These are phyloP conservation scores for Byssothecium circinans DNA, from an alignment of 2,329 filamentous ascomycete species.

Conservation along the genomic window DNA sequence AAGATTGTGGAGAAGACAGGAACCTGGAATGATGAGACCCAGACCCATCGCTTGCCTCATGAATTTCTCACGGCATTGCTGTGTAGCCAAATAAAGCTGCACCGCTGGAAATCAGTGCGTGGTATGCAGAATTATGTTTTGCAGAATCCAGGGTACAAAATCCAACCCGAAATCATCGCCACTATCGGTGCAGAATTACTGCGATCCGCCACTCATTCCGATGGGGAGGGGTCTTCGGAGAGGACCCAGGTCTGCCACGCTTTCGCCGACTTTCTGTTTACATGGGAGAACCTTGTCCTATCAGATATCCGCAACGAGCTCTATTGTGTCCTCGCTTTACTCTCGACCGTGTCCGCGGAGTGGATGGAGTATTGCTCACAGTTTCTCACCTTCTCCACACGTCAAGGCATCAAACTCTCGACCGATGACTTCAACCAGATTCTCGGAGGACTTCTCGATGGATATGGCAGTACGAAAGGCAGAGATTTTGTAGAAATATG, in stretches of 20 bases:
- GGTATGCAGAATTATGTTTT: slow-evolving; percentile 41
- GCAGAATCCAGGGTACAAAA: slow-evolving; percentile 26
- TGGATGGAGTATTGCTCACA: slow-evolving; percentile 35
- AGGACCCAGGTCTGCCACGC: slow-evolving; percentile 21
- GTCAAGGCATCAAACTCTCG: slow-evolving; percentile 29
- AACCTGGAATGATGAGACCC: slow-evolving; percentile 17
- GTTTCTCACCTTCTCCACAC: slow-evolving; percentile 32
- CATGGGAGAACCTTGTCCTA: slow-evolving; percentile 32
- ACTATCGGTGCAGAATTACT: slow-evolving; percentile 34
- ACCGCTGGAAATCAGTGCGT: slow-evolving; percentile 45
- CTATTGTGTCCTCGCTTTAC: slow-evolving; percentile 35
- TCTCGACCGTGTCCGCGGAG: slow-evolving; percentile 29
- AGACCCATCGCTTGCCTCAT: slow-evolving; percentile 34
- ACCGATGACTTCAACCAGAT: slow-evolving; percentile 54
- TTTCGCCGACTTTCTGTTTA: slow-evolving; percentile 34
- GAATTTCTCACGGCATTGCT: slow-evolving; percentile 44
- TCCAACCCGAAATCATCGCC: slow-evolving; percentile 32
- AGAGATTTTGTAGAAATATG: slow-evolving; percentile 53
- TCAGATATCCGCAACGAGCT: slow-evolving; percentile 28
- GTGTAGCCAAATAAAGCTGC: slow-evolving; percentile 47
- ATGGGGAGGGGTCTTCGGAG: slow-evolving; percentile 6
- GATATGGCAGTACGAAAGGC: slow-evolving; percentile 52
- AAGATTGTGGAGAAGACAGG: slow-evolving; percentile 31
- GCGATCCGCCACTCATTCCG: slow-evolving; percentile 20
- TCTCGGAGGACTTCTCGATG: slow-evolving; percentile 57